Conservation (phyloP, 352 stramenopile species). For the Elongisporangium prolatum region DNA sequence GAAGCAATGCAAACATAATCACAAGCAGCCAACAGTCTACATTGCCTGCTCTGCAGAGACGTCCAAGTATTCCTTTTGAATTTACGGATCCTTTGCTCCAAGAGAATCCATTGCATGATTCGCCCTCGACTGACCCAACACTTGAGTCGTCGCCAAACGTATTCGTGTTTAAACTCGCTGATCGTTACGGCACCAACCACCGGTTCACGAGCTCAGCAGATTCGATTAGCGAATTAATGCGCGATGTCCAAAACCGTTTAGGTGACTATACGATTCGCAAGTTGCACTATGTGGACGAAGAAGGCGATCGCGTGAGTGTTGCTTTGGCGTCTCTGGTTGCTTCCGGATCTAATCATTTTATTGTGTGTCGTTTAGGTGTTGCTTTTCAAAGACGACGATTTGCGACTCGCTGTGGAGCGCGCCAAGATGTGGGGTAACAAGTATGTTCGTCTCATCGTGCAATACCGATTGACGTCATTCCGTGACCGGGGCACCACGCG, state of each 20-base stretch:
- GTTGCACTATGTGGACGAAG: slow-evolving; percentile 80
- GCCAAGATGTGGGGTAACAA: slow-evolving; percentile 81
- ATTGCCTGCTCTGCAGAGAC: background rate
- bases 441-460: slow-evolving; percentile 73
- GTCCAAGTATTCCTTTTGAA: background rate
- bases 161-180: slow-evolving; percentile 84
- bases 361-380: slow-evolving; percentile 37
- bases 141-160: slow-evolving; percentile 29
- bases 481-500: slow-evolving; percentile 29
- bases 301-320: slow-evolving; percentile 47
- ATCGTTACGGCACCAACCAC: slow-evolving; percentile 79
- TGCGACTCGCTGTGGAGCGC: slow-evolving; percentile 75
- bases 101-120: slow-evolving; percentile 28
- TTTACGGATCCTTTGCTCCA: slow-evolving; percentile 7
- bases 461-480: slow-evolving; percentile 29
- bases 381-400: slow-evolving; percentile 72
- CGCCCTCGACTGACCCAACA: slow-evolving; percentile 18
- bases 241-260: slow-evolving; percentile 66
- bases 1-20: background rate
- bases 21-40: background rate
- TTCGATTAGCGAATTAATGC: slow-evolving; percentile 61
- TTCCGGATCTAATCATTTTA: slow-evolving; percentile 1
- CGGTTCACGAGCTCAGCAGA: slow-evolving; percentile 82
- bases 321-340: background rate
- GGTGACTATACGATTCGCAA: slow-evolving; percentile 72